phyloP scores from a whole-genome alignment of 1,284 basidiomycete species.

The Leccinum fallax region DNA sequence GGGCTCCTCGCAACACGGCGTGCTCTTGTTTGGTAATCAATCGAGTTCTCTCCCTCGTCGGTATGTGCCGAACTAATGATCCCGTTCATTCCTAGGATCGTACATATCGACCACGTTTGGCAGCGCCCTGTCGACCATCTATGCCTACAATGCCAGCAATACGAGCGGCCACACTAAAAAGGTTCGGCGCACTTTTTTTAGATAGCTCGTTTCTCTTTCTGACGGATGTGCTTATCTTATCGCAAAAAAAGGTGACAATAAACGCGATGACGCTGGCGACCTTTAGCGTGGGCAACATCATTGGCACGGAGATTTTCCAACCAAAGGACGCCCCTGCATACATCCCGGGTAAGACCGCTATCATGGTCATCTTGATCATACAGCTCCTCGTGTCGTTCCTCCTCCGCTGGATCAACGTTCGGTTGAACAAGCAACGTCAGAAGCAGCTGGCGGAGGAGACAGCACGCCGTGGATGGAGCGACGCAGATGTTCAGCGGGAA shows the following conservation, averaged over 20 bases:
- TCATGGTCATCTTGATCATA: constrained; percentile 32
- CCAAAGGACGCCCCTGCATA: constrained; percentile 39
- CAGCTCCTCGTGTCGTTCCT: constrained; percentile 24
- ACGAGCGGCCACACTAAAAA: constrained; percentile 72
- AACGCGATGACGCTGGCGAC: constrained; percentile 36
- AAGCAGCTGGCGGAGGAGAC: constrained; percentile 21
- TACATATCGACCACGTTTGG: constrained; percentile 63
- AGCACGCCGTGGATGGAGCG: constrained; percentile 32
- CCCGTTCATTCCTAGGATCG: constrained; percentile 37
- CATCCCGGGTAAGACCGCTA: constrained; percentile 37
- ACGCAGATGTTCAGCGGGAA: constrained; percentile 36
- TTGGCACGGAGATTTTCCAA: constrained; percentile 38
- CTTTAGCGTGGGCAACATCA: constrained; percentile 36
- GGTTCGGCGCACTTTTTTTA: constrained; percentile 27
- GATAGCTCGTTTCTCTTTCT: too few species aligned
- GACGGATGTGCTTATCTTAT: too few species aligned
- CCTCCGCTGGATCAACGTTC: constrained; percentile 31
- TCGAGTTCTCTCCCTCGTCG: not conserved
- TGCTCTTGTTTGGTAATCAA: constrained; percentile 55
- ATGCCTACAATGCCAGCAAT: constrained; percentile 69
- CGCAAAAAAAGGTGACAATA: constrained; percentile 22
- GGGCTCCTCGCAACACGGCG: constrained; percentile 51
- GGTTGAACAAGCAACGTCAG: constrained; percentile 27
- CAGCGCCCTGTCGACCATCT: constrained; percentile 60
- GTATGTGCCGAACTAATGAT: not conserved